Base-by-base conservation (phyloP, 108 stramenopile species). In the Cyclostephanos tholiformis region DNA sequence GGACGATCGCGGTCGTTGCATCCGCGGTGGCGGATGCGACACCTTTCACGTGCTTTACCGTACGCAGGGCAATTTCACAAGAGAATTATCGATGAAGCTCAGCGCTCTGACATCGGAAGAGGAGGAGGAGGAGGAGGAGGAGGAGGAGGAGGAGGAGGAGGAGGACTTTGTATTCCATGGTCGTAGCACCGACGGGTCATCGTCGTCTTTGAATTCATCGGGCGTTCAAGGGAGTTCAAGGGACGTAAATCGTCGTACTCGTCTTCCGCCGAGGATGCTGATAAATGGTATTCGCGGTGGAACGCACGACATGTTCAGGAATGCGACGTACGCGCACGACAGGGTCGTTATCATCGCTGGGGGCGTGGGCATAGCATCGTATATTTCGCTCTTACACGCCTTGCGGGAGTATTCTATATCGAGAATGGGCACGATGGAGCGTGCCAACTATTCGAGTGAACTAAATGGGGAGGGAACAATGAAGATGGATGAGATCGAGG, bases 341-440 rank as follows among this genome's bases (percentile, higher is more conserved):
- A 73, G 8, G 11, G 55, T 73, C n/a, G 16, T 78, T 19, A 65
- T 78, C 49, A 14, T 78, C 48, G 77, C 77, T 9, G 77, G 77
- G 17, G 77, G 77, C 9, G 72, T 78, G 0, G 77, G 77, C 2
- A 78, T 78, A 17, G 36, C 48, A 0, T 50, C 72, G 4, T 78
- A 74, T 60, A 56, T 78, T 73, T 78, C 77, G 16, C 61, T 78
- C 23, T 30, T 74, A 17, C 59, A 52, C 17, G 44, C 44, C 6
- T 11, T 75, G 0, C 53, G 36, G 20, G 13, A 38, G 19, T 36
- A 60, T 35, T 60, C 59, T 2, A n/a, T 38, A 14, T 20, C 36
- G 59, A 60, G 1, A 6, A 36, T 20, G 35, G 26, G 36, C 10
- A 39, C 30, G 22, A 20, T 36, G 20, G 39, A 35, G 9, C n/a